Conservation (phyloP, 1,139 yeast species). For the Geotrichum fermentans region DNA sequence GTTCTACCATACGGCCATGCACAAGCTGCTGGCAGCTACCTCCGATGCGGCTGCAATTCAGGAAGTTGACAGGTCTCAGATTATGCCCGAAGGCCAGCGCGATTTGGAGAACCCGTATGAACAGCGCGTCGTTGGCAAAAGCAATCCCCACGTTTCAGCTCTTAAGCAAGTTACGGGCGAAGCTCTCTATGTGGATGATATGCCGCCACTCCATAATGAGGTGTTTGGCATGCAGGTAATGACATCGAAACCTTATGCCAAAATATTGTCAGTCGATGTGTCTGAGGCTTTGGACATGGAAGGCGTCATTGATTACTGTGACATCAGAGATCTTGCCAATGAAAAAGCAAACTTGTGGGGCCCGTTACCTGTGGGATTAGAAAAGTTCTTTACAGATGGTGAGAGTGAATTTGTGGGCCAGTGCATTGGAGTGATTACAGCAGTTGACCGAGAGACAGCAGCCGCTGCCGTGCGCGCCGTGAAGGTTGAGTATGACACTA, state of each 20-base stretch:
- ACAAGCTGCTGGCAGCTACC: constrained; percentile 15
- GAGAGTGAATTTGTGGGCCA: constrained; percentile 43
- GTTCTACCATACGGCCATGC: constrained; percentile 37
- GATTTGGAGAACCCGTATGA: constrained; percentile 40
- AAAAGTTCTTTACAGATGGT: constrained; percentile 43
- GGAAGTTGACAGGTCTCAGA: constrained; percentile 36
- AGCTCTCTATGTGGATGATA: constrained; percentile 43
- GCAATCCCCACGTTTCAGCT: constrained; percentile 42
- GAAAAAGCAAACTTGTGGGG: constrained; percentile 42
- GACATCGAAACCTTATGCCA: constrained; percentile 44
- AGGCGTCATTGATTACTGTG: constrained; percentile 43
- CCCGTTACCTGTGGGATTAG: constrained; percentile 41
- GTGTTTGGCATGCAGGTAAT: constrained; percentile 43
- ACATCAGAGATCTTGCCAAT: constrained; percentile 39
- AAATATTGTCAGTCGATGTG: constrained; percentile 39
- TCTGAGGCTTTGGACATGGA: constrained; percentile 39
- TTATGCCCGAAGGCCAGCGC: constrained; percentile 39
- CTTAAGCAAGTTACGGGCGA: constrained; percentile 46
- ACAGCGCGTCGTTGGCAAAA: constrained; percentile 39
- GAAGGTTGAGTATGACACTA: constrained; percentile 41
- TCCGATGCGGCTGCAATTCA: constrained; percentile 35
- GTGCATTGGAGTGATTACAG: constrained; percentile 43
- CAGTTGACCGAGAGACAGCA: constrained; percentile 40
- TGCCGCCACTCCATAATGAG: constrained; percentile 41
- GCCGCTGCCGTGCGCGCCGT: constrained; percentile 44